Percentiles rank a stretch among this genome's conserved stretches.
phyloP scores from a whole-genome alignment of 1,139 yeast species.

The Blastobotrys malaysiensis region DNA sequence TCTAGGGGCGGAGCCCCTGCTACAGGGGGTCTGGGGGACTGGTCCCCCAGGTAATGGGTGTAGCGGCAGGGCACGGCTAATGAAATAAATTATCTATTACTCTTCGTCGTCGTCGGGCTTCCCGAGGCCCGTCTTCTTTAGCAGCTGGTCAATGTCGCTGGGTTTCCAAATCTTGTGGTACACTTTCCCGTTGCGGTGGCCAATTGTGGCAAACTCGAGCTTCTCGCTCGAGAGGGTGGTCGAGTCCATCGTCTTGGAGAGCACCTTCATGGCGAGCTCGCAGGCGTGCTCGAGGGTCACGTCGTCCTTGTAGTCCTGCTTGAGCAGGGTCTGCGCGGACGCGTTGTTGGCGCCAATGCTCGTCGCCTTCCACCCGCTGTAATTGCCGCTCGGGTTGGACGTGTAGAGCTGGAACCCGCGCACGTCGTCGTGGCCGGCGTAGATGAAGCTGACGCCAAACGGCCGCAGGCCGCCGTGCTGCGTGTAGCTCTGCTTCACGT shows the following conservation, averaged over 20 bases:
- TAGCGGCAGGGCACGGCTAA: too few relatives aligned
- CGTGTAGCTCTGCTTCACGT: conserved; percentile 95
- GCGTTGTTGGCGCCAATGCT: conserved; percentile 95
- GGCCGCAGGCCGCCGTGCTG: conserved; percentile 99
- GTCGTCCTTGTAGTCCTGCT: conserved; percentile 90
- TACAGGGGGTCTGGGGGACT: too few relatives aligned
- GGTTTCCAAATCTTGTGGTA: conserved; percentile 76
- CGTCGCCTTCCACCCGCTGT: conserved; percentile 98
- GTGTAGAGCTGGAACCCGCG: conserved; percentile 90
- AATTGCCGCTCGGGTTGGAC: conserved; percentile 95
- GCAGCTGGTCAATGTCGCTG: conserved; percentile 64
- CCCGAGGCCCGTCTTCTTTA: conserved; percentile 69
- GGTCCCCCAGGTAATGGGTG: too few relatives aligned
- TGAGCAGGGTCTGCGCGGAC: conserved; percentile 91
- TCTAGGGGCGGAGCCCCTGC: too few relatives aligned
- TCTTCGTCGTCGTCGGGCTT: conserved; percentile 48
- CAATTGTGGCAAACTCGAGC: conserved; percentile 82
- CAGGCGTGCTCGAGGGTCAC: conserved; percentile 72
- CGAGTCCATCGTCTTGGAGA: conserved; percentile 91
- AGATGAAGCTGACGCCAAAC: conserved; percentile 92
- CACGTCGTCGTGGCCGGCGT: conserved; percentile 92
- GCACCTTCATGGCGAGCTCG: conserved; percentile 82
- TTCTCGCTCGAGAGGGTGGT: conserved; percentile 81
- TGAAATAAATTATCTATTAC: conserved; percentile 14
- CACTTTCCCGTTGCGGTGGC: conserved; percentile 48